Evolutionary conservation across 495 filamentous ascomycete genomes (phyloP), one percentile per base, ranked within the genome.

Genomic region (Penicillium salamii): DNA sequence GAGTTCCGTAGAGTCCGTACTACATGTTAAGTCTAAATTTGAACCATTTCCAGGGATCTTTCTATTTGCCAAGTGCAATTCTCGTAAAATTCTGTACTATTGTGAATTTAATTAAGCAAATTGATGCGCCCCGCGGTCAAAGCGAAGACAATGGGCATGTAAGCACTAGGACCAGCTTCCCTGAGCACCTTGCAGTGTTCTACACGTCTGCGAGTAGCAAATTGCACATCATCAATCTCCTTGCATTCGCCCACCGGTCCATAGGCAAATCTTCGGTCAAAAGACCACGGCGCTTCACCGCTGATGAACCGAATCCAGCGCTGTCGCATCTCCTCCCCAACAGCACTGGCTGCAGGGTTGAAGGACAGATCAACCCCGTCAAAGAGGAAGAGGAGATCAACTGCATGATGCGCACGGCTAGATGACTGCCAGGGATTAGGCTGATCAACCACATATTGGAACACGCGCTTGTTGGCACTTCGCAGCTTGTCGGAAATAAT

Each of bases 361-460:
- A 68, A 67, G 0, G 62, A 62, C 0, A 68, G 49, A 42, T 69
- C 61, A 8, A 70, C 36, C 0, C 62, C 61, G 0, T 57, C 69
- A 40, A 76, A 76, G 1, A 76, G 53, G 45, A 73, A 69, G 11
- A 76, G 54, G 13, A 76, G 57, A 52, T 76, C 72, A 7, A 76
- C 69, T 0, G 71, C 72, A 47, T 76, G 72, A 36, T 76, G 72
- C 12, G 72, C 47, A 2, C 72, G 66, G 15, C 65, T 68, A 5
- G 71, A 72, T 12, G 63, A 32, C 32, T 73, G 70, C 64, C 63
- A 76, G n/a, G 72, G 72, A 45, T 76, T 76, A 0, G 57, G 28
- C 36, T 74, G 68, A 44, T 76, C 72, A 36, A 76, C 41, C 1
- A 74, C 53, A 37, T 76, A 76, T 28, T 62, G 59, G 50, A 66